Evolutionary conservation across 1,284 basidiomycete species (phyloP).

Genomic region (Trichosporon sp.): DNA sequence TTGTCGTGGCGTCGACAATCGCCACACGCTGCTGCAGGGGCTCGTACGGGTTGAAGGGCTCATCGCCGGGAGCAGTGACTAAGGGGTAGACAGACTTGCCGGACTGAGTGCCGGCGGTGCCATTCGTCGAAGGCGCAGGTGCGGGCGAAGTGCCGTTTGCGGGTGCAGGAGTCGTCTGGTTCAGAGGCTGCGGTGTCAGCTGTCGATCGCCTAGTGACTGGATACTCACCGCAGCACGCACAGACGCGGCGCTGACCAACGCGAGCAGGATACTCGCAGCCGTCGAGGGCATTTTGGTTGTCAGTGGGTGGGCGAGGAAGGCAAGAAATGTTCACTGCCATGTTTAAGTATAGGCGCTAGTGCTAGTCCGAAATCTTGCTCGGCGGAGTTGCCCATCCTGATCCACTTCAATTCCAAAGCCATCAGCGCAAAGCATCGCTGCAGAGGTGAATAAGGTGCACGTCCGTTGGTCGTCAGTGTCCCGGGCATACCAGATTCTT

Average conservation of each 20-base stretch:
- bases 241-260: neutral
- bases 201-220: no score
- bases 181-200: neutral
- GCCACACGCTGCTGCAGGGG: conserved; percentile 29
- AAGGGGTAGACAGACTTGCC: conserved; percentile 13
- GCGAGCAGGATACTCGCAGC: neutral
- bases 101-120: neutral
- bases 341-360: neutral
- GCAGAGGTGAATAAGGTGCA: no score
- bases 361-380: no score
- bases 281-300: neutral
- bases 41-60: conserved; percentile 22
- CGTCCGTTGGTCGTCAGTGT: no score
- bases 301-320: neutral
- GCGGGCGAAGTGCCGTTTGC: neutral
- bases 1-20: conserved; percentile 17
- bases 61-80: conserved; percentile 18
- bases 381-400: no score
- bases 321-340: neutral
- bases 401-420: no score
- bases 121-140: neutral
- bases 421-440: no score
- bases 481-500: no score
- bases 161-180: neutral
- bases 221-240: neutral